phyloP scores from a whole-genome alignment of 441 rosid species.

The Kokia cookei region DNA sequence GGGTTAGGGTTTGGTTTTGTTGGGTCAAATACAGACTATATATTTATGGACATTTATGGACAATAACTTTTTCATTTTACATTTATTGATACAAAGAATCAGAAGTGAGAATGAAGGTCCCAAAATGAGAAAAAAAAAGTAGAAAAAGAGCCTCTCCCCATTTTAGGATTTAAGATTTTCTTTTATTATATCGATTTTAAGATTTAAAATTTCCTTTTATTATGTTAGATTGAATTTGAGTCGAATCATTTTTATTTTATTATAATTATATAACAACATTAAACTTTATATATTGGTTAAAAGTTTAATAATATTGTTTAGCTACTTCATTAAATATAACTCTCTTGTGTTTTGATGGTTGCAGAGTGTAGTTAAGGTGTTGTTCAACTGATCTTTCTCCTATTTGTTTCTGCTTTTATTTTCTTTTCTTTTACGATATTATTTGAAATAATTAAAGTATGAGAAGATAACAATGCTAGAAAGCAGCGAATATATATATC shows the following conservation, averaged over 20 bases:
- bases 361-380: slow-evolving; percentile 34
- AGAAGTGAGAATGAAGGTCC: no score
- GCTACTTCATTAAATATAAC: slow-evolving; percentile 4
- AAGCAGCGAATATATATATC: no score
- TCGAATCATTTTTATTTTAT: no score
- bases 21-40: slow-evolving; percentile 20
- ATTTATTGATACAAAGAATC: no score
- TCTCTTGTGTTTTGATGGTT: slow-evolving; percentile 26
- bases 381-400: slow-evolving; percentile 42
- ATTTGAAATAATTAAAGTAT: background rate
- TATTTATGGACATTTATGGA: background rate
- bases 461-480: background rate
- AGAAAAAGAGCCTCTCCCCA: no score
- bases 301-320: background rate
- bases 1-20: slow-evolving; percentile 34
- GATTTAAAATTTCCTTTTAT: no score
- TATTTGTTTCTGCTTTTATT: background rate
- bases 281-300: background rate
- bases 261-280: no score
- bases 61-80: background rate
- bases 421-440: background rate
- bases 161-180: no score
- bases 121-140: no score
- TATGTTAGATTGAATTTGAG: no score
- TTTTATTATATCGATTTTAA: no score